Percentiles rank a stretch among this genome's conserved stretches.
phyloP scores from a whole-genome alignment of 2,329 filamentous ascomycete genomes.

The Rhynchosporium secalis region DNA sequence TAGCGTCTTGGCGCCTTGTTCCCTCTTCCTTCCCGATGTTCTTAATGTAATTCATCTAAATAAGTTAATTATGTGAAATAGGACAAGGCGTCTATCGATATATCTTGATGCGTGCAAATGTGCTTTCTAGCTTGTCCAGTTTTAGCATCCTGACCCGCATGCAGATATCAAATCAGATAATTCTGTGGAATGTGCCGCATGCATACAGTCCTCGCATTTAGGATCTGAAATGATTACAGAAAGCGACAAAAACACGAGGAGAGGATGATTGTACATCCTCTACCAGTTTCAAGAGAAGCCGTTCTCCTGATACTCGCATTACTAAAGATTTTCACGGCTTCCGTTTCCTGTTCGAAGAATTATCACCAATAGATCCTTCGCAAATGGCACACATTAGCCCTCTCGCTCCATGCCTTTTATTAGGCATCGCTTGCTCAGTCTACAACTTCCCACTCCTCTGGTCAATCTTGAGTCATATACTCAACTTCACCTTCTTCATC shows the following conservation, averaged over 20 bases:
- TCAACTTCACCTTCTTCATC: background rate
- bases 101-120: background rate
- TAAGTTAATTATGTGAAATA: too few species aligned
- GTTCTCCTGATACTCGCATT: too few species aligned
- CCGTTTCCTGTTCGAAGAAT: background rate
- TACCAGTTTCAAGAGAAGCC: too few species aligned
- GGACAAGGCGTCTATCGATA: too few species aligned
- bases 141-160: background rate
- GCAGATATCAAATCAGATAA: background rate
- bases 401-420: background rate
- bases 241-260: background rate
- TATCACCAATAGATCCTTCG: too few species aligned
- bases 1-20: too few species aligned
- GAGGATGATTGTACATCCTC: background rate
- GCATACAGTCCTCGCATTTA: background rate
- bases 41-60: too few species aligned
- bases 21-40: too few species aligned
- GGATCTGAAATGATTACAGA: background rate
- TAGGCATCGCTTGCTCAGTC: background rate
- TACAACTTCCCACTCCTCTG: slow-evolving; percentile 1
- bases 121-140: background rate
- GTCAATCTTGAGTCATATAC: background rate
- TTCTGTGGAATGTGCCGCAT: background rate
- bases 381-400: background rate
- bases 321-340: background rate